phyloP scores from a whole-genome alignment of 768 basidiomycete species.

The Cystofilobasidium macerans region DNA sequence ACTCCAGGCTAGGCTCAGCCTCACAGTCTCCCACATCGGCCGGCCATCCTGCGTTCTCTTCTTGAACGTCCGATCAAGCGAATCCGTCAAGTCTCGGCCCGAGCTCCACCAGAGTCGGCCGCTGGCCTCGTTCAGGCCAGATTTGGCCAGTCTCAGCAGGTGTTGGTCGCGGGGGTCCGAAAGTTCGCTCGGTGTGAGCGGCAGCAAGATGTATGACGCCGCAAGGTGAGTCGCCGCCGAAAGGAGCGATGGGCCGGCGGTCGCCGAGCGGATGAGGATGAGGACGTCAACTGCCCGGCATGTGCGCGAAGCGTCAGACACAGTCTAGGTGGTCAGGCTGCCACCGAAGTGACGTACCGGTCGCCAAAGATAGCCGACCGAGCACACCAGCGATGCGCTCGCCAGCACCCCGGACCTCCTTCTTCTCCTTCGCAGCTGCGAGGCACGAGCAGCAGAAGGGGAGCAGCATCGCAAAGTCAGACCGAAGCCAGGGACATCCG shows the following conservation, averaged over 20 bases:
- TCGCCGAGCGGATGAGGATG: constrained; percentile 72
- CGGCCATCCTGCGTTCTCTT: constrained; percentile 28
- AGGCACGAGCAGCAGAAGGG: not conserved
- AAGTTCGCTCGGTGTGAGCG: constrained; percentile 64
- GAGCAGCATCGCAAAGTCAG: not conserved
- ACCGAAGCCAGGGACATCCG: not conserved
- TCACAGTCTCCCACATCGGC: constrained; percentile 18
- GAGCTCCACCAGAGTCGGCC: constrained; percentile 84
- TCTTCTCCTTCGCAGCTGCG: not conserved
- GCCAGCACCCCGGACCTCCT: not conserved
- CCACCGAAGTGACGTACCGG: constrained; percentile 36
- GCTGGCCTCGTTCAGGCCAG: constrained; percentile 53
- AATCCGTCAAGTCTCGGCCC: constrained; percentile 74
- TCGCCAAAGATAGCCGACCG: constrained; percentile 42
- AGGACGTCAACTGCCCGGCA: constrained; percentile 92
- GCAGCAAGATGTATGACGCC: constrained; percentile 81
- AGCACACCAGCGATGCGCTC: constrained; percentile 42
- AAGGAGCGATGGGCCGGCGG: constrained; percentile 64
- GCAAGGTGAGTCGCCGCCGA: constrained; percentile 79
- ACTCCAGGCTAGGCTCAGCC: no score
- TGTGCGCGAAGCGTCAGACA: no score
- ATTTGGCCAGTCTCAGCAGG: constrained; percentile 70
- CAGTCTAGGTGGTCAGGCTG: no score
- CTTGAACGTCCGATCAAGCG: constrained; percentile 71
- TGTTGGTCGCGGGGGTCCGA: constrained; percentile 71